These are phyloP conservation scores for Mollisia scopiformis DNA, from an alignment of 2,329 filamentous ascomycete genomes.

Conservation along the genomic window DNA sequence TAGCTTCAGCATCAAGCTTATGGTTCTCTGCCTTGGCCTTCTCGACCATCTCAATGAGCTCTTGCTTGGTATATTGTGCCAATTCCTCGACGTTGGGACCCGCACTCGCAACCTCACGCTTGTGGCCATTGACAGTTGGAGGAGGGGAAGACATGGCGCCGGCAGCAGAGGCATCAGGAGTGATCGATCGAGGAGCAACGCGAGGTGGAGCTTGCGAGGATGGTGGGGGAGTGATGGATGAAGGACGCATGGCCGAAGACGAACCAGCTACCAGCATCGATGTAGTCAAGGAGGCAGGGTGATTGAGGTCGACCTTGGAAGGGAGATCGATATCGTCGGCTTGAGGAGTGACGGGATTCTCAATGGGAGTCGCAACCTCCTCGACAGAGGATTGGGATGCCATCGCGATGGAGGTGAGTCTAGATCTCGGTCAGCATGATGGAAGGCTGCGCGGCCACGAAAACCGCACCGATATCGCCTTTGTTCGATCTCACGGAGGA, in stretches of 20 bases:
- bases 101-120: constrained; percentile 16
- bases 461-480: background rate
- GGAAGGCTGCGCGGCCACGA: background rate
- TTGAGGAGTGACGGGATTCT: constrained; percentile 28
- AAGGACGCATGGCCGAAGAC: constrained; percentile 41
- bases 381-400: constrained; percentile 31
- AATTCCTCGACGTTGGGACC: constrained; percentile 53
- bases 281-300: constrained; percentile 20
- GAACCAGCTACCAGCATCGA: constrained; percentile 36
- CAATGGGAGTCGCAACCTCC: constrained; percentile 24
- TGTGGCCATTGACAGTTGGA: constrained; percentile 31
- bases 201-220: constrained; percentile 56
- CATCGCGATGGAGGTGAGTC: constrained; percentile 18
- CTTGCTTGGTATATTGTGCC: constrained; percentile 54
- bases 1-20: constrained; percentile 49
- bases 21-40: constrained; percentile 58
- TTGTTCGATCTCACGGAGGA: background rate
- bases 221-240: constrained; percentile 63
- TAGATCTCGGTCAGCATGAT: background rate
- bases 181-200: constrained; percentile 16
- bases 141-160: constrained; percentile 32
- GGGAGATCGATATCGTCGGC: constrained; percentile 22
- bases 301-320: constrained; percentile 18
- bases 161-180: constrained; percentile 21
- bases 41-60: constrained; percentile 60